Evolutionary conservation across 352 stramenopile species (phyloP), one percentile per base, ranked within the genome.

Genomic region (Phytophthora meadii): DNA sequence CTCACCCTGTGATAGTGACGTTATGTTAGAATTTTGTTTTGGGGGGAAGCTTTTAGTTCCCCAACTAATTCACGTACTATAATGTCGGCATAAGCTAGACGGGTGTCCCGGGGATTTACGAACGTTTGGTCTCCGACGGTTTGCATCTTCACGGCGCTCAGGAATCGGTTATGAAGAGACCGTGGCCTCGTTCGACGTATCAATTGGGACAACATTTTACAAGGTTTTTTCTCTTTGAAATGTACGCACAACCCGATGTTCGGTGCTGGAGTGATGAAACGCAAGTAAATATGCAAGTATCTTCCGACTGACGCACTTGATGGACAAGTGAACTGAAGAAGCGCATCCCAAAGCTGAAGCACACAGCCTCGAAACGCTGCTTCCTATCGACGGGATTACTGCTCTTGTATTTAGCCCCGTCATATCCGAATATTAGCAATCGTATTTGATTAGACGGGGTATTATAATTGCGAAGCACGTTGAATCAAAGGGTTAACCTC

Each of bases 81-180:
- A 49, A 88, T 88, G 64, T 88, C 79, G 41, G 79, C 79, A 57
- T 81, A 88, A 19, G 76, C 77, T 27, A 86, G 37, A 11, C 79
- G 79, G 5, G 77, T 88, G 61, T 87, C 77, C 24, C 75, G 74
- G 25, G 79, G 68, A 30, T 82, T 84, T 51, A 86, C 67, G 51
- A 72, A 68, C 39, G 58, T 63, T 51, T 78, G 34, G 41, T 72
- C 69, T 51, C 63, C 73, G 49, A 72, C 53, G 4, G 55, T 68
- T 24, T 72, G 54, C 47, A 73, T 71, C 24, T 48, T 65, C 27
- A 79, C 66, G n/a, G 73, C 64, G 37, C 70, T 77, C 19, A 70
- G 40, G 22, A 66, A 61, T 54, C 70, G 65, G 37, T 66, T 65
- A 56, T 68, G 55, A 39, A 34, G 24, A 54, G 39, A 17, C 12